A percentile compares a stretch with the other conserved stretches of the same genome.
These are phyloP conservation scores for Suhomyces tanzawaensis DNA, from an alignment of 805 yeast genomes.

Conservation along the genomic window DNA sequence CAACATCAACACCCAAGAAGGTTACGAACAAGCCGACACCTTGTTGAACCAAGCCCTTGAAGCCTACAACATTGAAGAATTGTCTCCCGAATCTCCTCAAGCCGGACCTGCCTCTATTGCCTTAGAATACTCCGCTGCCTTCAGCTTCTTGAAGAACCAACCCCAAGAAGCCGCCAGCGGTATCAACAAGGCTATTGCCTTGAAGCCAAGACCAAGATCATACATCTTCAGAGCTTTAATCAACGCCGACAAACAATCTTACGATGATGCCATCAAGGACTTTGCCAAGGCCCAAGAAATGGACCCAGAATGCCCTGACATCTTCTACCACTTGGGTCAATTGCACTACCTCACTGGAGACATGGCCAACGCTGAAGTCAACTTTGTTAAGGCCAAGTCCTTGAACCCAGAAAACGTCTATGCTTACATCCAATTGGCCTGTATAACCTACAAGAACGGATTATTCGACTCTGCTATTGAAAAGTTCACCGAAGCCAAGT, in stretches of 20 bases:
- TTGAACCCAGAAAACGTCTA: conserved; percentile 74
- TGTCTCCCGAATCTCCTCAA: conserved; percentile 33
- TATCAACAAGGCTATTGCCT: conserved; percentile 61
- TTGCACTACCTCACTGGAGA: conserved; percentile 78
- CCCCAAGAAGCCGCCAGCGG: conserved; percentile 60
- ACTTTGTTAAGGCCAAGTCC: conserved; percentile 74
- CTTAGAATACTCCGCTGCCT: conserved; percentile 78
- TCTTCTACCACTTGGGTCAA: conserved; percentile 94
- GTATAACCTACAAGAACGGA: conserved; percentile 81
- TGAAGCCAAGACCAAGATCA: conserved; percentile 77
- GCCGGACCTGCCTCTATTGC: conserved; percentile 61
- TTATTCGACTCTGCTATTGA: conserved; percentile 57
- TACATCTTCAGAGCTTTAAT: conserved; percentile 80
- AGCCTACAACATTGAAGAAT: conserved; percentile 36
- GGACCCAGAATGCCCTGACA: conserved; percentile 73
- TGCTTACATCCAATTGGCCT: conserved; percentile 89
- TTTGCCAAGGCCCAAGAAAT: conserved; percentile 69
- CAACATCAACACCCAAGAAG: conserved; percentile 49
- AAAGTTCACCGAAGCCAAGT: conserved; percentile 65
- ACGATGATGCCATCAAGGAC: conserved; percentile 56
- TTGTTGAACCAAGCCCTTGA: conserved; percentile 58
- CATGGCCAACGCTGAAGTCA: conserved; percentile 64
- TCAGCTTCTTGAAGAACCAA: conserved; percentile 78
- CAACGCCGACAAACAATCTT: conserved; percentile 73
- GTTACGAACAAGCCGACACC: conserved; percentile 61